Base-by-base conservation (phyloP, 2,329 filamentous ascomycete genomes). In the Nigrograna mackinnonii region DNA sequence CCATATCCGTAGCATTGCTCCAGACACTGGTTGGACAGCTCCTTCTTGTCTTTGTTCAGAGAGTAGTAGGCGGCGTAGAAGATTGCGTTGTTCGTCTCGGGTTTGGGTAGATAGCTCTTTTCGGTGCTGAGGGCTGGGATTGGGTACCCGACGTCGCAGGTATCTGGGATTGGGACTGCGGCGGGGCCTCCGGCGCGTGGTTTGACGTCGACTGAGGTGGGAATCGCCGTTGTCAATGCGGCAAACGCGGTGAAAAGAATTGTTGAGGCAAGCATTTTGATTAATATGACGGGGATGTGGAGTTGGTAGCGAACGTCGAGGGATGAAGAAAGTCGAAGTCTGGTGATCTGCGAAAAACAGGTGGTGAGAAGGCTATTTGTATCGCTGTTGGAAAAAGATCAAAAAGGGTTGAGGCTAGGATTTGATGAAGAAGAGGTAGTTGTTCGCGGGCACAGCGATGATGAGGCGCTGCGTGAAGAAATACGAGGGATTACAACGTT, bases 1-100 rank as follows among this genome's bases (percentile, higher is more conserved):
- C n/a, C n/a, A 34, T 66, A 68, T 11, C 70, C 69, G 41, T 72
- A 67, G 53, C 70, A 73, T 46, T 72, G 70, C 45, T 71, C 39
- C 3, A 66, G 55, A 46, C 69, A 72, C 38, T 67, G 60, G 39
- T 57, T 38, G 12, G 58, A 58, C 54, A 62, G 50, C 22, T 45
- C 43, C 3, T 53, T 60, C 13, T 33, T 55, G 48, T 66, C 60
- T 14, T 57, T 45, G 3, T 61, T 49, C 30, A 50, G 50, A 4
- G 60, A 50, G 14, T 62, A 56, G 46, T 70, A 72, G 11, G 58
- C 51, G 47, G 58, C 45, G 32, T 63, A 65, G 16, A 61, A 48
- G 16, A 50, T 35, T n/a, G 46, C 52, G 43, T 57, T 48, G 37
- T 39, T 49, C 24, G 57, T 42, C 5, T 45, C 45, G 5, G 47